Evolutionary conservation across 257 asterid genomes (phyloP).

Genomic region (Scutellaria baicalensis): DNA sequence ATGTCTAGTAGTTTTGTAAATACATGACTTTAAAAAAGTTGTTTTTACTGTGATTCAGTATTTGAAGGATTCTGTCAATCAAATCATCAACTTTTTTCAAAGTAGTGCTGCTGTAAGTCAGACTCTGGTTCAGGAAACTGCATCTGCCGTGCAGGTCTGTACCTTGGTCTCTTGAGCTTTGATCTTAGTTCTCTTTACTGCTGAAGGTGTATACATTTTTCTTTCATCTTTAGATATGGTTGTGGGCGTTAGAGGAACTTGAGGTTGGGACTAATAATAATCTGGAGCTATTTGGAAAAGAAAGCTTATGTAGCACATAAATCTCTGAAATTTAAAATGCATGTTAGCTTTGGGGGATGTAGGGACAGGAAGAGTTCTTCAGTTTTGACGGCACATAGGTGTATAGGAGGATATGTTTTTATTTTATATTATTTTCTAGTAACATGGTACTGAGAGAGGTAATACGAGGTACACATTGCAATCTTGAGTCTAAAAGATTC

Average conservation of each 20-base stretch:
- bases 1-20: conserved; percentile 5
- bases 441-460: too few relatives aligned
- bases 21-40: conserved; percentile 8
- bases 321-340: background rate
- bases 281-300: background rate
- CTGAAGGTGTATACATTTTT: background rate
- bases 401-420: too few relatives aligned
- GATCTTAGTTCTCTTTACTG: background rate
- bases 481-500: too few relatives aligned
- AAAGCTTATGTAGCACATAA: background rate
- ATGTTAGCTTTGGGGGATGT: background rate
- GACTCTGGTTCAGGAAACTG: conserved; percentile 88
- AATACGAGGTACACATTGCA: too few relatives aligned
- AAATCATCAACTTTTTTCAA: conserved; percentile 69
- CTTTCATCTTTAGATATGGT: background rate
- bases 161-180: conserved; percentile 9
- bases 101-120: conserved; percentile 81
- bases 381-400: too few relatives aligned
- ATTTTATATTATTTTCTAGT: too few relatives aligned
- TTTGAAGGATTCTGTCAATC: conserved; percentile 81
- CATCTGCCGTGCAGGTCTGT: conserved; percentile 94
- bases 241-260: background rate
- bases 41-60: conserved; percentile 43
- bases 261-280: background rate
- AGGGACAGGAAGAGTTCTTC: too few relatives aligned